These are phyloP conservation scores for Ottelia alismoides DNA, from an alignment of 106 monocot genomes.

Conservation along the genomic window DNA sequence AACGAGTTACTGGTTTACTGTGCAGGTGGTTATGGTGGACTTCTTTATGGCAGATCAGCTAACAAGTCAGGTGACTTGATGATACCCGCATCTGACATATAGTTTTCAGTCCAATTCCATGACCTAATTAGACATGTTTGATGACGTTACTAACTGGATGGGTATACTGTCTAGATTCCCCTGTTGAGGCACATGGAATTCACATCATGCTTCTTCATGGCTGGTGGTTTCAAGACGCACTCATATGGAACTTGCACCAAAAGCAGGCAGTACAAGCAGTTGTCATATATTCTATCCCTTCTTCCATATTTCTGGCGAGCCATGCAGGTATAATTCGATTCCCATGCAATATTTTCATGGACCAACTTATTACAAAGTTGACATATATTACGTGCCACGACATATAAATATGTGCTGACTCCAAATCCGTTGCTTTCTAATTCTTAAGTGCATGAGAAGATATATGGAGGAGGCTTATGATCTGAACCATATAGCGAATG, in stretches of 20 bases:
- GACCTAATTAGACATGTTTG: background rate
- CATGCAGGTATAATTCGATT: conserved; percentile 50
- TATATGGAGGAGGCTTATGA: conserved; percentile 91
- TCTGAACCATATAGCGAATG: conserved; percentile 72
- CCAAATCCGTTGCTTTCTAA: too few relatives aligned
- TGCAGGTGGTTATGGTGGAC: conserved; percentile 77
- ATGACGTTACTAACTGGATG: too few relatives aligned
- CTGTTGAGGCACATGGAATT: conserved; percentile 85
- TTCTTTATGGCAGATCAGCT: conserved; percentile 99
- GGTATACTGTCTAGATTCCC: conserved; percentile 42
- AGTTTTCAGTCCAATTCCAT: background rate
- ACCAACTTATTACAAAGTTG: background rate
- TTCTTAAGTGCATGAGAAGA: conserved; percentile 88
- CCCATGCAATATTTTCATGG: background rate
- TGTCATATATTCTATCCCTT: conserved; percentile 75
- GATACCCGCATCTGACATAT: too few relatives aligned
- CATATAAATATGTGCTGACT: too few relatives aligned
- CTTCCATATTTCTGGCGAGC: conserved; percentile 98
- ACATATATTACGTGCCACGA: background rate
- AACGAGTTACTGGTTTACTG: too few relatives aligned
- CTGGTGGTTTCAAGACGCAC: conserved; percentile 27
- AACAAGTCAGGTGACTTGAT: conserved; percentile 85
- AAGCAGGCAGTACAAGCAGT: conserved; percentile 52
- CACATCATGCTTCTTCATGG: conserved; percentile 80
- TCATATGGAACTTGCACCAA: conserved; percentile 56